Evolutionary conservation across 2,329 filamentous ascomycete genomes (phyloP), one percentile per base, ranked within the genome.

Genomic region (Fusarium nematophilum): DNA sequence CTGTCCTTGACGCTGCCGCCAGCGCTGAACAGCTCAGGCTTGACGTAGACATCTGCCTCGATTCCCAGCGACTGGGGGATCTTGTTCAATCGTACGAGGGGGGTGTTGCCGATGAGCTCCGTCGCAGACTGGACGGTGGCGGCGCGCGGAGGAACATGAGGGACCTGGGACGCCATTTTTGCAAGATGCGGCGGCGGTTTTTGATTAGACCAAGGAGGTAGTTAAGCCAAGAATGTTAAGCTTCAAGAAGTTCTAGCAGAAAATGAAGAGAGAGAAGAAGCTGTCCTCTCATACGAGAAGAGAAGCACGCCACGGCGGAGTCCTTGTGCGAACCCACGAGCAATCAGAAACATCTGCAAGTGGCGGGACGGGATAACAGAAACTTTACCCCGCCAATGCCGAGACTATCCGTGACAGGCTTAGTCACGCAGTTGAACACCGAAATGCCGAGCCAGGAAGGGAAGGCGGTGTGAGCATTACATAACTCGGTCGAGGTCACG

Each of bases 1-100:
- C 93, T 86, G 78, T 97, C 93, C 78, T 97, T 97, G 72, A 97
- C 91, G 73, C 91, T 95, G 64, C 93, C 93, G 53, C 93, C 93
- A 10, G 93, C 92, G 79, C 96, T 97, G 84, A 97, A 96, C 56
- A 93, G 88, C 78, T 97, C 93, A 54, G 93, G 85, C 78, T 97
- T 97, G 60, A 89, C 93, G 75, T 94, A 97, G 43, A 97, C 90
- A 49, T 92, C 89, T 53, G 91, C 91, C 74, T 95, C 88, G 70
- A 99, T 91, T 47, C 94, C 94, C 15, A 97, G 83, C 47, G 91
- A 94, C 74, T 95, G 90, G 3, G 95, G 95, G 61, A 99, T 88
- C 79, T 90, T 93, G 81, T 97, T 97, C 62, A 99, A 83, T 43
- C 91, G 90, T 34, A 99, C 92, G 48, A 99, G 87, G n/a, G 95